Base-by-base conservation (phyloP, 192 early-diverging fungal genomes). In the Gryganskiella cystojenkinii region DNA sequence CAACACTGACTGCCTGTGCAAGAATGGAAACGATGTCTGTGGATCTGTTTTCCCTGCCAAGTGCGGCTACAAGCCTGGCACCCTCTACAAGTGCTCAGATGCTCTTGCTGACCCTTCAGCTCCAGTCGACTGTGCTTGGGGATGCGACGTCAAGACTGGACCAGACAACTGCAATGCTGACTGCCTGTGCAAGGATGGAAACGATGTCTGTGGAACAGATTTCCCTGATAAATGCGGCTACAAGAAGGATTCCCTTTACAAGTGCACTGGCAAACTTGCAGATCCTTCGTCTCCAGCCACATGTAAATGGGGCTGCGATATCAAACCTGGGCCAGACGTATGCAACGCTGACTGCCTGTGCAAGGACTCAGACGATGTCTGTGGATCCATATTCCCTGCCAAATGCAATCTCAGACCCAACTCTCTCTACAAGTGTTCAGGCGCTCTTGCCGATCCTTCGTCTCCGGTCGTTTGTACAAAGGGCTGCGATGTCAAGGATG, bases 321-420 rank as follows among this genome's bases (percentile, higher is more conserved):
- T 57, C 37, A 57, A 57, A 19, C 4, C 55, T 57, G 55, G 55
- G 6, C 30, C 55, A 42, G 55, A 57, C 15, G 20, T 22, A 9
- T 57, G 55, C 55, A 57, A 57, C 15, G 15, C 52, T 4, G 52
- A 54, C 52, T 54, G 52, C 13, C 52, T 54, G 28, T 54, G 52
- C 28, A 54, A 30, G 52, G 28, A 54, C 30, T 11, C 7, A 30
- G 52, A 54, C 52, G 52, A 54, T 17, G 52, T 54, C 52, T 54
- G 52, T 17, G 52, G 52, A 31, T 54, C 52, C 22, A 1, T 15
- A 10, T 54, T 54, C 37, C 55, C 55, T 6, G 35, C 14, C 34
- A 57, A 57, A 35, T 57, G 55, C n/a, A 20, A 20, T 11, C 28
- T 30, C 52, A 2, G 30, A 28, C 3, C 22, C 25, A 15, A 54